A percentile compares a stretch with the other conserved stretches of the same genome.
These are phyloP conservation scores for Hypholoma fasciculare DNA, from an alignment of 768 basidiomycete species.

Conservation along the genomic window DNA sequence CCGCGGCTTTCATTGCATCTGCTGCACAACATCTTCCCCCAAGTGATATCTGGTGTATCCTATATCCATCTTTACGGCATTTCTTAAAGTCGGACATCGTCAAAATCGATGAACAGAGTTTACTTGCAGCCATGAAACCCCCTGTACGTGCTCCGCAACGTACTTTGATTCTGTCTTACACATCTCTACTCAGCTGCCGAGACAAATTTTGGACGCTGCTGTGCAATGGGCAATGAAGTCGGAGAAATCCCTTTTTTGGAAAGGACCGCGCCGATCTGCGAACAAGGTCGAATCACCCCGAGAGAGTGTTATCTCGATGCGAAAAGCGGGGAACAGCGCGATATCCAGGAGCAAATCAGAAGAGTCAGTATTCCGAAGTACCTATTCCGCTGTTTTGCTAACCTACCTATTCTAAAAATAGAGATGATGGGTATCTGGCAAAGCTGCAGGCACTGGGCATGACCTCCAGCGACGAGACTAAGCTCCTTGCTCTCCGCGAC, in stretches of 20 bases:
- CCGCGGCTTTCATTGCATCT: constrained; percentile 85
- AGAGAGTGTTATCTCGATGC: constrained; percentile 69
- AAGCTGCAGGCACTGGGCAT: constrained; percentile 90
- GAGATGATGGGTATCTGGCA: constrained; percentile 74
- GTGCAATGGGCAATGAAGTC: constrained; percentile 87
- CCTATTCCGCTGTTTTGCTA: no score
- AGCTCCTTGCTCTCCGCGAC: constrained; percentile 86
- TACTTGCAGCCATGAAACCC: constrained; percentile 76
- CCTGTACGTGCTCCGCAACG: constrained; percentile 52
- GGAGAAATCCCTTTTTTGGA: constrained; percentile 82
- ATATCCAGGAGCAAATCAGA: constrained; percentile 64
- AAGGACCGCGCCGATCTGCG: constrained; percentile 44
- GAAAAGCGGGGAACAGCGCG: constrained; percentile 44
- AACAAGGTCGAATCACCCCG: constrained; percentile 65
- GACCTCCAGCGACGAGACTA: constrained; percentile 77
- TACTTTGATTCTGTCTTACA: constrained; percentile 14
- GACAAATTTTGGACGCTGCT: constrained; percentile 83
- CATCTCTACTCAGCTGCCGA: constrained; percentile 38
- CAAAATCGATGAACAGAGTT: constrained; percentile 67
- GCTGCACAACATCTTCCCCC: constrained; percentile 78
- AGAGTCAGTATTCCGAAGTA: constrained; percentile 51
- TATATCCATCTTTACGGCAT: constrained; percentile 89
- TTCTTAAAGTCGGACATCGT: constrained; percentile 83
- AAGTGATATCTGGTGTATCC: constrained; percentile 95
- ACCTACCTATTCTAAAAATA: constrained; percentile 24